These are phyloP conservation scores for Sanghuangporus sanghuang DNA, from an alignment of 1,284 basidiomycete genomes.

Conservation along the genomic window DNA sequence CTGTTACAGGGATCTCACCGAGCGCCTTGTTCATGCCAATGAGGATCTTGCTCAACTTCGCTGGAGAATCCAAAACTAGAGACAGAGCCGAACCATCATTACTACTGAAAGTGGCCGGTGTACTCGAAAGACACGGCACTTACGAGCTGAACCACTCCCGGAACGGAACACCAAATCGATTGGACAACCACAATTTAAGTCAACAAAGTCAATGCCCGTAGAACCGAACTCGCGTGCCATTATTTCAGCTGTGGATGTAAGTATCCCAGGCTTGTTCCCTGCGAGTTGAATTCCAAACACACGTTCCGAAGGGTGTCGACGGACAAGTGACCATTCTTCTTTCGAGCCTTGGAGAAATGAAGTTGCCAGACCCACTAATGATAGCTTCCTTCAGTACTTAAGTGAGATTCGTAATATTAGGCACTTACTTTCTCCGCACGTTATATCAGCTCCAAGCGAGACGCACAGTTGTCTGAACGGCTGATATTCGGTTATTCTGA, in stretches of 20 bases:
- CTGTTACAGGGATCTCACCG: slow-evolving; percentile 91
- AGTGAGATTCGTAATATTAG: slow-evolving; percentile 1
- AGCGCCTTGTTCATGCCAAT: slow-evolving; percentile 90
- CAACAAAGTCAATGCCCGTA: slow-evolving; percentile 80
- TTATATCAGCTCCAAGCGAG: slow-evolving; percentile 88
- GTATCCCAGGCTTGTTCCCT: slow-evolving; percentile 69
- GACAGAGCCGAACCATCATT: background rate
- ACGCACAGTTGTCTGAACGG: slow-evolving; percentile 92
- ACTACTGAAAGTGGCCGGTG: background rate
- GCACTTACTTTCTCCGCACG: slow-evolving; percentile 83
- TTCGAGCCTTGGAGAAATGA: slow-evolving; percentile 80
- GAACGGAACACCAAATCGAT: slow-evolving; percentile 94
- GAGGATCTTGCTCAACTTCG: slow-evolving; percentile 81
- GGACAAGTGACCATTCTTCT: slow-evolving; percentile 88
- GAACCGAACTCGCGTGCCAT: slow-evolving; percentile 63
- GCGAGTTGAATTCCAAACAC: slow-evolving; percentile 91
- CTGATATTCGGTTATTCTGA: slow-evolving; percentile 32
- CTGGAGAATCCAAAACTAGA: slow-evolving; percentile 77
- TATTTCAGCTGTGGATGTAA: slow-evolving; percentile 84
- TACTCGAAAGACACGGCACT: slow-evolving; percentile 26
- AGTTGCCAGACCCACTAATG: slow-evolving; percentile 72
- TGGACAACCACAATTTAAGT: slow-evolving; percentile 95
- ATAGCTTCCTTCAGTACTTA: slow-evolving; percentile 2
- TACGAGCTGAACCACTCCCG: slow-evolving; percentile 85
- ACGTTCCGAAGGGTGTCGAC: slow-evolving; percentile 82